Base-by-base conservation (phyloP, 1,139 yeast genomes). In the Hanseniaspora gamundiae region DNA sequence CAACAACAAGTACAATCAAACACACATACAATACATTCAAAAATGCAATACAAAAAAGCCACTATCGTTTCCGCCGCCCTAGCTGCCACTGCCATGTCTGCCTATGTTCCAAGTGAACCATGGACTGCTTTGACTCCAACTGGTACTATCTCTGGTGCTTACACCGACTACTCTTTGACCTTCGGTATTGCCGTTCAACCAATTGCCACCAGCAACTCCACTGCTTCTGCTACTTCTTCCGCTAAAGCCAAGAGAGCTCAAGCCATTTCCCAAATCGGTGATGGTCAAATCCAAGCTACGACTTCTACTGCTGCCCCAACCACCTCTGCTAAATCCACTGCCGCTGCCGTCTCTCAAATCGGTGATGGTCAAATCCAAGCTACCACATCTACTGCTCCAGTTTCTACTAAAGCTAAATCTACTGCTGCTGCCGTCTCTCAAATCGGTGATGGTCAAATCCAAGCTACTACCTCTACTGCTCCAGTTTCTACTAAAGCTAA, bases 111-210 rank as follows among this genome's bases (percentile, higher is more conserved):
- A 61, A 61, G 83, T 48, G 81, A 76, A 53, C 80, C 88, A 55
- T 78, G 84, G 77, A 69, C 85, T 33, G 76, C 86, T 45, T 69
- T 80, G 62, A 79, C 85, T 40, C 87, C 88, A 53, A 52, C 66
- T 41, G 71, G 70, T 36, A 67, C 78, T 38, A 73, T 74, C 48
- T 49, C 74, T 33, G 80, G 80, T 56, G 84, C 79, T 50, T 49
- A 70, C 43, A 78, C 86, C 40, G 78, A 78, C 57, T 78, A 77
- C 67, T 51, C 74, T 27, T 64, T 68, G 44, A 67, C 73, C 42
- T 81, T 81, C 56, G 91, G 91, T 68, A 80, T 81, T 55, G 83
- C 81, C 52, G 76, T 80, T 51, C 65, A 67, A 46, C 77, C 83
- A 53, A 57, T 73, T 45, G 54, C 72, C 42, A 59, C 70, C 19